Evolutionary conservation across 352 stramenopile genomes (phyloP).

Genomic region (Phytophthora ramorum): DNA sequence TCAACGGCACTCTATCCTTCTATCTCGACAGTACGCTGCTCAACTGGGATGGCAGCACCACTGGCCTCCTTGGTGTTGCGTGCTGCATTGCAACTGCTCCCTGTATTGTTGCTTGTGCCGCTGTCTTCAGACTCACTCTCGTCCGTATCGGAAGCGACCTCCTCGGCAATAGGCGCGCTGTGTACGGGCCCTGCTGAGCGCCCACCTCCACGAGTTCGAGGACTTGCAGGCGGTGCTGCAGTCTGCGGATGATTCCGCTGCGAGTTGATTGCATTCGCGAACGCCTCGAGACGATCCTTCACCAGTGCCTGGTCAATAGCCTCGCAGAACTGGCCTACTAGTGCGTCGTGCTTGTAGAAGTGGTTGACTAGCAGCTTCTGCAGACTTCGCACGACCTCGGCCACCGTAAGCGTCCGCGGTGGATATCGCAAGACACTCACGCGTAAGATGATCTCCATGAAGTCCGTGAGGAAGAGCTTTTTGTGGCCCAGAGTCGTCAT

Average conservation of each 20-base stretch:
- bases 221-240: neutral
- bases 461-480: conserved; percentile 78
- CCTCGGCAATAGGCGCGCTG: conserved; percentile 17
- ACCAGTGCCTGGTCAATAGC: conserved; percentile 63
- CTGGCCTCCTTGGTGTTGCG: neutral
- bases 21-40: neutral
- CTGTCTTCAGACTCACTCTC: conserved; percentile 24
- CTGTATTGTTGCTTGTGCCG: neutral
- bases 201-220: conserved; percentile 19
- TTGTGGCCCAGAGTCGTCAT: conserved; percentile 77
- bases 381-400: conserved; percentile 58
- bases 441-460: conserved; percentile 79
- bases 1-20: neutral
- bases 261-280: conserved; percentile 60
- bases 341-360: conserved; percentile 70
- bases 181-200: conserved; percentile 21
- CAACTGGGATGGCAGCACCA: neutral
- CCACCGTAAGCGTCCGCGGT: conserved; percentile 37
- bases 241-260: conserved; percentile 26
- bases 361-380: conserved; percentile 71
- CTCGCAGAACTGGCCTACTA: conserved; percentile 65
- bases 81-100: neutral
- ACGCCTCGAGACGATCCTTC: conserved; percentile 68
- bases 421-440: conserved; percentile 70
- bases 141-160: conserved; percentile 20